Conservation (phyloP, 768 basidiomycete genomes). For the Suillus cothurnatus region DNA sequence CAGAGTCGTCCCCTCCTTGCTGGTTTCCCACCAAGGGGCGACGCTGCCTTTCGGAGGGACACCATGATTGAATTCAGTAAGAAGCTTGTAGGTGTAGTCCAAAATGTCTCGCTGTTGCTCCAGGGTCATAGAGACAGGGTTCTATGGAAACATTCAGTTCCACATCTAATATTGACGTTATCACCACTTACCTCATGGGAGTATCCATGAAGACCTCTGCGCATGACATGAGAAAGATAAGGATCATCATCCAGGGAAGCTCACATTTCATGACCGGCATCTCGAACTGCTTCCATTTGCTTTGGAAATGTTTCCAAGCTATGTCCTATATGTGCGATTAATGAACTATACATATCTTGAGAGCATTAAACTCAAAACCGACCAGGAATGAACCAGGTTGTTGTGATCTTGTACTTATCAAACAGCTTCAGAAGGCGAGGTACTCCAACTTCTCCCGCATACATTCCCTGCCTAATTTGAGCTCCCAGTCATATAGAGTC, state of each 20-base stretch:
- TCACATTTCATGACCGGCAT: slow-evolving; percentile 73
- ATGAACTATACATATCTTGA: background rate
- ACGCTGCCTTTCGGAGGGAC: slow-evolving; percentile 63
- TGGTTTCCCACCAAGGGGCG: slow-evolving; percentile 83
- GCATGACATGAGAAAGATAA: slow-evolving; percentile 2
- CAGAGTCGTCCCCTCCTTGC: slow-evolving; percentile 63
- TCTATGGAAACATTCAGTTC: slow-evolving; percentile 36
- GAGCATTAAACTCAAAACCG: background rate
- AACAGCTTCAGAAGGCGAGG: slow-evolving; percentile 72
- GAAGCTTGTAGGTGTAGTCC: slow-evolving; percentile 62
- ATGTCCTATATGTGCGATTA: slow-evolving; percentile 46
- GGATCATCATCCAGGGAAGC: slow-evolving; percentile 13
- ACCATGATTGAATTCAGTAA: slow-evolving; percentile 67
- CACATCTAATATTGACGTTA: background rate
- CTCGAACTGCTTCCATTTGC: slow-evolving; percentile 67
- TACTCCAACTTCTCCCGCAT: slow-evolving; percentile 73
- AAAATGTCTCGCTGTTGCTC: slow-evolving; percentile 75
- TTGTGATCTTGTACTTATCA: slow-evolving; percentile 64
- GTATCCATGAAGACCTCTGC: slow-evolving; percentile 68
- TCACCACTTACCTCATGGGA: slow-evolving; percentile 55
- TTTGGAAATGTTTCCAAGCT: slow-evolving; percentile 75
- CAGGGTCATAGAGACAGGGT: slow-evolving; percentile 58
- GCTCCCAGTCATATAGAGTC: background rate
- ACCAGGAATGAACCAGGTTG: slow-evolving; percentile 81
- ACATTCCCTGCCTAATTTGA: slow-evolving; percentile 51